phyloP scores from a whole-genome alignment of 2,329 filamentous ascomycete genomes.

The Cladosporium sp. region DNA sequence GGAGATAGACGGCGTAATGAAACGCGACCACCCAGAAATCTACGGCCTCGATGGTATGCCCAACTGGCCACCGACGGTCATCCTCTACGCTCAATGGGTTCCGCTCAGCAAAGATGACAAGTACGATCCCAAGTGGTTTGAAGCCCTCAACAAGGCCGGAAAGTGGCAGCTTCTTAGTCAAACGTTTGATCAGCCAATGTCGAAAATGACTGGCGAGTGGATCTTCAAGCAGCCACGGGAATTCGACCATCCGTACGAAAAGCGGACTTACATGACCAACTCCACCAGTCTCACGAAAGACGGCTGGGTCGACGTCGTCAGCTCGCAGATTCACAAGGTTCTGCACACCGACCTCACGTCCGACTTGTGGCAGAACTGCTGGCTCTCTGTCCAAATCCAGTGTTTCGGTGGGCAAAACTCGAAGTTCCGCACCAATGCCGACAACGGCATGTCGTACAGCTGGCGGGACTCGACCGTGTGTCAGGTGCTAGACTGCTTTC shows the following conservation, averaged over 20 bases:
- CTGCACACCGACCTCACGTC: constrained; percentile 31
- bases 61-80: constrained; percentile 36
- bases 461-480: constrained; percentile 42
- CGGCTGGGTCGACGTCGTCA: constrained; percentile 37
- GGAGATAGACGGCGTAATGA: constrained; percentile 34
- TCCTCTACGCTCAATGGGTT: constrained; percentile 47
- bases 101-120: constrained; percentile 34
- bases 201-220: constrained; percentile 40
- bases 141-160: constrained; percentile 31
- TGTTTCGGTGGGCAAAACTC: constrained; percentile 42
- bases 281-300: constrained; percentile 37
- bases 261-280: constrained; percentile 41
- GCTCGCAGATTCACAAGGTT: constrained; percentile 34
- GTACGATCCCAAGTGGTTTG: constrained; percentile 34
- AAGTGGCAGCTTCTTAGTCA: constrained; percentile 26
- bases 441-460: constrained; percentile 44
- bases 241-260: constrained; percentile 45
- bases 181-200: constrained; percentile 36
- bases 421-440: constrained; percentile 35
- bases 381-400: constrained; percentile 43
- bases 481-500: constrained; percentile 41
- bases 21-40: constrained; percentile 32
- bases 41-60: constrained; percentile 33
- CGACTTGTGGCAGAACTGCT: constrained; percentile 25
- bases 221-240: constrained; percentile 43